Evolutionary conservation across 2,329 filamentous ascomycete species (phyloP).

Genomic region (Colletotrichum tropicicola): DNA sequence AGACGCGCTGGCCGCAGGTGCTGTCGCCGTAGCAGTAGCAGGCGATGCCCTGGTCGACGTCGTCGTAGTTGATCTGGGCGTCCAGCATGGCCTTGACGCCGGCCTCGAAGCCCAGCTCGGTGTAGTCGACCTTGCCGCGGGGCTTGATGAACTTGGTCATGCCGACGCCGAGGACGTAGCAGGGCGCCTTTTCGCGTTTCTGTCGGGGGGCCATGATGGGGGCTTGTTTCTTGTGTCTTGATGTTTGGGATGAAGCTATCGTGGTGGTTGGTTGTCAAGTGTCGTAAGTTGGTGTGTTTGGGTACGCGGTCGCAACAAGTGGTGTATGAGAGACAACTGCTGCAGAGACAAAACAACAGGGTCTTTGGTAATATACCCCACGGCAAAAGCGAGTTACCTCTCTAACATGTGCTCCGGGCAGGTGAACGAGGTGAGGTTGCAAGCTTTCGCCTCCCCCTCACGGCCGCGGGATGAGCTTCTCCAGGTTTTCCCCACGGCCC

Average conservation of each 20-base stretch:
- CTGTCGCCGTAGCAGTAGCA: conserved; percentile 98
- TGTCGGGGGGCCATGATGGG: conserved; percentile 57
- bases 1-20: conserved; percentile 94
- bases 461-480: conserved; percentile 23
- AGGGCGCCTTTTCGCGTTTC: conserved; percentile 56
- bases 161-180: conserved; percentile 95
- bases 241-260: background rate
- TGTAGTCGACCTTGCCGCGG: conserved; percentile 92
- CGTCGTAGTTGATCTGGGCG: conserved; percentile 94
- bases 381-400: background rate
- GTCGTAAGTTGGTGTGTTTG: background rate
- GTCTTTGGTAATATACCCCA: background rate
- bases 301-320: no score
- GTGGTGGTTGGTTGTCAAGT: background rate
- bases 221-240: background rate
- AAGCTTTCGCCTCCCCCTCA: conserved; percentile 23
- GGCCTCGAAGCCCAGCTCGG: conserved; percentile 92
- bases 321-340: background rate
- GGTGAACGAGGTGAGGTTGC: background rate
- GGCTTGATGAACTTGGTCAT: conserved; percentile 99
- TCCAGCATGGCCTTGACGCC: conserved; percentile 87
- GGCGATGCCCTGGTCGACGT: conserved; percentile 93
- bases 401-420: conserved; percentile 6
- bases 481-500: conserved; percentile 24
- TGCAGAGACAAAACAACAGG: background rate